phyloP scores from a whole-genome alignment of 2,329 filamentous ascomycete genomes.

The Alternaria consortialis region DNA sequence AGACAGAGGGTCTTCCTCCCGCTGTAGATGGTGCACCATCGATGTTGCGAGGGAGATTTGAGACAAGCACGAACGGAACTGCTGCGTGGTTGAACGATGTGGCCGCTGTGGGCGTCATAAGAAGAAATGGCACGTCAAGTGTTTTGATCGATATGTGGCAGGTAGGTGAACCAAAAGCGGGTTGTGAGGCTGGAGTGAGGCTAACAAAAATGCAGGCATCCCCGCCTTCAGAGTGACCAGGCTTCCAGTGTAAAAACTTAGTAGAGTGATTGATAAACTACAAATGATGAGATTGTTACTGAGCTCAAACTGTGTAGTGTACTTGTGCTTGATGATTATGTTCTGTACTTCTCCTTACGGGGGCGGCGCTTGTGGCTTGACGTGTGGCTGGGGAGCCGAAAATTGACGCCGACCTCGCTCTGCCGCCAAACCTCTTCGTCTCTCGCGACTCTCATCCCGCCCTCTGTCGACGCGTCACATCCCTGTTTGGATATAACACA shows the following conservation, averaged over 20 bases:
- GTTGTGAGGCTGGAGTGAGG: background rate
- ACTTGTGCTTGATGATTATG: background rate
- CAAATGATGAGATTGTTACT: background rate
- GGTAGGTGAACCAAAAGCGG: slow-evolving; percentile 11
- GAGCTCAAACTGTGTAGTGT: background rate
- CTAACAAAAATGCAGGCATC: slow-evolving; percentile 4
- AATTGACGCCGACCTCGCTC: slow-evolving; percentile 15
- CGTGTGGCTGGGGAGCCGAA: slow-evolving; percentile 16
- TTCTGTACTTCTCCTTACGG: background rate
- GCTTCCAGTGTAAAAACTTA: background rate
- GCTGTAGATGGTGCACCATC: slow-evolving; percentile 31
- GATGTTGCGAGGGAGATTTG: slow-evolving; percentile 46
- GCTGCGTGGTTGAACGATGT: slow-evolving; percentile 53
- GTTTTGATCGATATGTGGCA: slow-evolving; percentile 42
- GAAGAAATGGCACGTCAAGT: slow-evolving; percentile 25
- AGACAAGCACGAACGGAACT: slow-evolving; percentile 43
- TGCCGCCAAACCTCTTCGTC: background rate
- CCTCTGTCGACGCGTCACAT: background rate
- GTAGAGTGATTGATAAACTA: background rate
- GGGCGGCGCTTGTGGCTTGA: slow-evolving; percentile 2
- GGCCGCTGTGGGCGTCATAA: slow-evolving; percentile 40
- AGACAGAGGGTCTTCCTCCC: slow-evolving; percentile 43
- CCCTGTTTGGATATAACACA: background rate
- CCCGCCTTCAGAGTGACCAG: background rate
- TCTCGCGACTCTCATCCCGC: background rate